phyloP scores from a whole-genome alignment of 257 asterid species.

The Linaria vulgaris region DNA sequence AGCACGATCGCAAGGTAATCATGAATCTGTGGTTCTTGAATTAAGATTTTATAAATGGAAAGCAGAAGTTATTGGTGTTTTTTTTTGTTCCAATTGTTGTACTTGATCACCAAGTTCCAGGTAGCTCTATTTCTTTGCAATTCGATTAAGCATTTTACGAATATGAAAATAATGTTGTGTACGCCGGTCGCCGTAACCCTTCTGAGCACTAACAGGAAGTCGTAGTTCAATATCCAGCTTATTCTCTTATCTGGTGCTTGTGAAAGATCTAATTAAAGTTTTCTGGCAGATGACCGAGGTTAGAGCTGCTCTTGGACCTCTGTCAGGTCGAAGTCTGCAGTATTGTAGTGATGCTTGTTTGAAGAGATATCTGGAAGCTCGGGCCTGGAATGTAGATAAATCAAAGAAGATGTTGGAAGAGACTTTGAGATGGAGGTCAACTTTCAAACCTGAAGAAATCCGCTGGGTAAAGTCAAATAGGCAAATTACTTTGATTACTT shows the following conservation, averaged over 20 bases:
- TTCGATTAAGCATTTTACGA: not conserved
- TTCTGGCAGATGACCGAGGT: constrained; percentile 69
- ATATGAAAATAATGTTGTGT: not conserved
- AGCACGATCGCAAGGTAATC: constrained; percentile 64
- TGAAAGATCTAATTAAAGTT: constrained; percentile 8
- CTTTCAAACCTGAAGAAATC: constrained; percentile 88
- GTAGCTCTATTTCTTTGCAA: too few relatives aligned
- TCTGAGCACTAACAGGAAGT: not conserved
- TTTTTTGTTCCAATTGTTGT: too few relatives aligned
- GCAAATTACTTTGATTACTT: not conserved
- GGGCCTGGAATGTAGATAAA: constrained; percentile 83
- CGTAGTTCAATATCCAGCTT: not conserved
- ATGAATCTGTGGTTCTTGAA: not conserved
- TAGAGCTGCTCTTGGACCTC: constrained; percentile 66
- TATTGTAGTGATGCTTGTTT: constrained; percentile 80
- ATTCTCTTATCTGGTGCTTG: not conserved
- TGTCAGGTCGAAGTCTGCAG: constrained; percentile 59
- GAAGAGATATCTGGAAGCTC: constrained; percentile 80
- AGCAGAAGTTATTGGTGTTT: too few relatives aligned
- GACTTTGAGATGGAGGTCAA: constrained; percentile 83
- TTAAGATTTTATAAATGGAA: too few relatives aligned
- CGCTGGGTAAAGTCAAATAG: constrained; percentile 86
- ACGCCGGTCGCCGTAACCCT: too few relatives aligned
- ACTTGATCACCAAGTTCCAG: too few relatives aligned
- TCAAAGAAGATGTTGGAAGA: constrained; percentile 91